phyloP scores from a whole-genome alignment of 2,329 filamentous ascomycete species.

The Fusarium continuum region DNA sequence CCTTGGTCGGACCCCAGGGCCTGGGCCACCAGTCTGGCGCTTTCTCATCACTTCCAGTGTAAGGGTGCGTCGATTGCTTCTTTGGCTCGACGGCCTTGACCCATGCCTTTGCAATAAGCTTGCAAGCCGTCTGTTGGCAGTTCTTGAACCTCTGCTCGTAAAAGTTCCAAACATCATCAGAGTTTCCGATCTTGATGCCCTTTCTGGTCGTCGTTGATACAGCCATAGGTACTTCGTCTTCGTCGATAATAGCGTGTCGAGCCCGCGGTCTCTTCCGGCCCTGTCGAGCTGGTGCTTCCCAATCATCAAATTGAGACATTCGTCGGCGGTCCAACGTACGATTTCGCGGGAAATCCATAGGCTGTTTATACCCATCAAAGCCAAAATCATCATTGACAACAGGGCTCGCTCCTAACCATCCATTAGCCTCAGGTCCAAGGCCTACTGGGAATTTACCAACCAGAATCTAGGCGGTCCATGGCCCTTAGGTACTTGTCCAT shows the following conservation, averaged over 20 bases:
- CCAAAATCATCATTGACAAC: constrained; percentile 47
- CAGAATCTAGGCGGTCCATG: constrained; percentile 50
- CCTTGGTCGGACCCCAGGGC: constrained; percentile 59
- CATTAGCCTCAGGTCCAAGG: constrained; percentile 12
- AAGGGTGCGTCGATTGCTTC: constrained; percentile 79
- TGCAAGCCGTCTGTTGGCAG: constrained; percentile 76
- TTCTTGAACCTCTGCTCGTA: constrained; percentile 70
- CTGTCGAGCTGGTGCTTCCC: constrained; percentile 45
- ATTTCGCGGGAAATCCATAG: constrained; percentile 40
- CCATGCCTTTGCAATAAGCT: constrained; percentile 78
- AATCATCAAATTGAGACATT: constrained; percentile 46
- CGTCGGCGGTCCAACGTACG: constrained; percentile 46
- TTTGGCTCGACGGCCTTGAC: constrained; percentile 79
- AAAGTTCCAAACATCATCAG: constrained; percentile 64
- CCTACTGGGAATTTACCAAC: constrained; percentile 44
- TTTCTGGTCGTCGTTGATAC: constrained; percentile 52
- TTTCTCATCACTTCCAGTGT: constrained; percentile 70
- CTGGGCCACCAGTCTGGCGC: constrained; percentile 75
- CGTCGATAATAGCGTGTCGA: constrained; percentile 52
- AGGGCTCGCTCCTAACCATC: constrained; percentile 45
- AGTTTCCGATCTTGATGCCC: constrained; percentile 63
- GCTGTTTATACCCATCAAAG: constrained; percentile 43
- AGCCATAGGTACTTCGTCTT: constrained; percentile 54
- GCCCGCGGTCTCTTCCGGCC: constrained; percentile 46
- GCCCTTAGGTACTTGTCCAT: constrained; percentile 54